phyloP scores from a whole-genome alignment of 2,329 filamentous ascomycete genomes.

The Nannizzia gypsea region DNA sequence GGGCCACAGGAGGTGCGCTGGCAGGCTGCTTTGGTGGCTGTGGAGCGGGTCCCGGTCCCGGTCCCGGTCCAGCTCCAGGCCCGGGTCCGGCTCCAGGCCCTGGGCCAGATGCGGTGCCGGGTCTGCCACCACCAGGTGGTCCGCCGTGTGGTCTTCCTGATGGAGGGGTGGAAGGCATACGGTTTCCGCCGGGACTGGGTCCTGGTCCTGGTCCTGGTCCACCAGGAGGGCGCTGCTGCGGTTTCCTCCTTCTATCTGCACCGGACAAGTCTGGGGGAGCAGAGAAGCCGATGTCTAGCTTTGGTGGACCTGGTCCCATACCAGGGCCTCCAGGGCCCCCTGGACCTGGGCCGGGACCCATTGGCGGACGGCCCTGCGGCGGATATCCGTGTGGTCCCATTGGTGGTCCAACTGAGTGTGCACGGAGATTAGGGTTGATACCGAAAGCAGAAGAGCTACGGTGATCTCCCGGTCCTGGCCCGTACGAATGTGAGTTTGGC shows the following conservation, averaged over 20 bases:
- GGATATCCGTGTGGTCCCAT: slow-evolving; percentile 26
- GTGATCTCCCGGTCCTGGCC: slow-evolving; percentile 24
- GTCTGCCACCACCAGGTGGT: background rate
- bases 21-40: slow-evolving; percentile 16
- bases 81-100: too few species aligned
- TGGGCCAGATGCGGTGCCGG: background rate
- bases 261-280: slow-evolving; percentile 33
- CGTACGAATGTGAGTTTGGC: slow-evolving; percentile 18
- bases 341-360: slow-evolving; percentile 15
- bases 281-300: slow-evolving; percentile 37
- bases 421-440: slow-evolving; percentile 37
- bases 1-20: slow-evolving; percentile 18
- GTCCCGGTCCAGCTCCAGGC: too few species aligned
- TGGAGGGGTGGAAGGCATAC: slow-evolving; percentile 15
- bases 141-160: slow-evolving; percentile 5
- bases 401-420: slow-evolving; percentile 24
- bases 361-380: slow-evolving; percentile 18
- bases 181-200: slow-evolving; percentile 2
- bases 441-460: slow-evolving; percentile 38
- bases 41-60: background rate
- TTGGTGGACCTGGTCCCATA: slow-evolving; percentile 22
- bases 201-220: slow-evolving; percentile 16
- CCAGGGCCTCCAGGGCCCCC: slow-evolving; percentile 18
- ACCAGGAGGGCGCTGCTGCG: slow-evolving; percentile 28
- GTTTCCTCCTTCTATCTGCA: slow-evolving; percentile 28